phyloP scores from a whole-genome alignment of 208 protist genomes.

The Crithidia fasciculata region DNA sequence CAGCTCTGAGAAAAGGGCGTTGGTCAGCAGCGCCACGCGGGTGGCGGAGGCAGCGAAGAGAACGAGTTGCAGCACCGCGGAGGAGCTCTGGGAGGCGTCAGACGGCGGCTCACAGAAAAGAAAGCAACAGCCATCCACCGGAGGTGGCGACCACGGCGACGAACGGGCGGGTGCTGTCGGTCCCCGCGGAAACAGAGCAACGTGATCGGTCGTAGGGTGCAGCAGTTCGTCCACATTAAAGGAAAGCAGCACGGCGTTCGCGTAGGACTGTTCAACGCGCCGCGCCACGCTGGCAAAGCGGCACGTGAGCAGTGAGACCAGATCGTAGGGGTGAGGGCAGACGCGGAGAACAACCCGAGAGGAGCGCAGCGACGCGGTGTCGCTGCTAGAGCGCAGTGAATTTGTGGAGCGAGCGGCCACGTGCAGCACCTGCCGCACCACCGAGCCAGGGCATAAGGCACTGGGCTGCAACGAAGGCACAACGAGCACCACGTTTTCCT shows the following conservation, averaged over 20 bases:
- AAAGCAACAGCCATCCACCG: constrained; percentile 13
- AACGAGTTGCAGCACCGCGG: constrained; percentile 12
- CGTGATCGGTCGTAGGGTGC: constrained; percentile 1
- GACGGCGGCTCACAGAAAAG: constrained; percentile 7
- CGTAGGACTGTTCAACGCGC: constrained; percentile 7
- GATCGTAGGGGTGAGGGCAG: constrained; percentile 13
- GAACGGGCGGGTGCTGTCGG: background rate
- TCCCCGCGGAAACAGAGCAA: background rate
- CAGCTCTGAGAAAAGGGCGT: constrained; percentile 14
- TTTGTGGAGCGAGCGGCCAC: background rate
- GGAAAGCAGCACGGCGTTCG: constrained; percentile 13
- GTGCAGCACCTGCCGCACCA: background rate
- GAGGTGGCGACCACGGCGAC: background rate
- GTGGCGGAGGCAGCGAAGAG: constrained; percentile 5
- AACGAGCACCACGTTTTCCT: constrained; percentile 3
- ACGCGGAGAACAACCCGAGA: constrained; percentile 13
- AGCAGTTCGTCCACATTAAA: constrained; percentile 4
- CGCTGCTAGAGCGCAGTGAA: background rate
- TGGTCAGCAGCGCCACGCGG: background rate
- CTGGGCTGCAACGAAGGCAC: constrained; percentile 14
- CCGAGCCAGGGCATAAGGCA: background rate
- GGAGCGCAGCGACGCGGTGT: background rate
- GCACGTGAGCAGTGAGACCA: constrained; percentile 21
- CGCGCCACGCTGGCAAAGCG: constrained; percentile 18
- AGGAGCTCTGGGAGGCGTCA: background rate